phyloP scores from a whole-genome alignment of 2,329 filamentous ascomycete species.

The Incumbomyces delicatus region DNA sequence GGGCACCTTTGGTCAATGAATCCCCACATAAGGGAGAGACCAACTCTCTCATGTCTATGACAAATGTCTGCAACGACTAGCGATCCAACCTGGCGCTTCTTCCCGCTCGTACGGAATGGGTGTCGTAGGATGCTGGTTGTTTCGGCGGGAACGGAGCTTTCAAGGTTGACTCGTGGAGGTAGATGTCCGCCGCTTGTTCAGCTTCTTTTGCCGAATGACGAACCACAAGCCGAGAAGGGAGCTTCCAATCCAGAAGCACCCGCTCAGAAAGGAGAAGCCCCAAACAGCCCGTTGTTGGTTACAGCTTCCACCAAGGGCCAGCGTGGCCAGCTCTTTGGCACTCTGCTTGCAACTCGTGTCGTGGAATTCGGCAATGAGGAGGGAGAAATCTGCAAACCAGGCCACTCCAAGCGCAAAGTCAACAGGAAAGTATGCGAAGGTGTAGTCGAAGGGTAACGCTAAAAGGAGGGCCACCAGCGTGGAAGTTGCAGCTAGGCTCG shows the following conservation, averaged over 20 bases:
- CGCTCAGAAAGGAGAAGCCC: constrained; percentile 62
- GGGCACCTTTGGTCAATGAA: no score
- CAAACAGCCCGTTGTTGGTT: constrained; percentile 60
- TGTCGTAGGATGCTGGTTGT: no score
- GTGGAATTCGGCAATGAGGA: constrained; percentile 46
- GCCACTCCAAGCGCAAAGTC: constrained; percentile 59
- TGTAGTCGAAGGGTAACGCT: constrained; percentile 59
- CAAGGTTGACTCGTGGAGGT: no score
- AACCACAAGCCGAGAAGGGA: constrained; percentile 40
- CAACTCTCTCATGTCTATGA: no score
- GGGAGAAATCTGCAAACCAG: constrained; percentile 62
- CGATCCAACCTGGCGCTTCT: no score
- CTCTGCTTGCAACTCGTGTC: constrained; percentile 23
- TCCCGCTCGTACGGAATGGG: no score
- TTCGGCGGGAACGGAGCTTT: no score
- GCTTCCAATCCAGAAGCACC: constrained; percentile 60
- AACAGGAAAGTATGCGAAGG: constrained; percentile 60
- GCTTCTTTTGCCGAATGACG: constrained; percentile 12
- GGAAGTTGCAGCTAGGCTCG: constrained; percentile 59
- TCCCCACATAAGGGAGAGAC: no score
- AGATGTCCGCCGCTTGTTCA: neutral
- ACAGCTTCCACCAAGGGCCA: constrained; percentile 47
- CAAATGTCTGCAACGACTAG: no score
- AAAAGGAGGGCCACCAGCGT: constrained; percentile 60
- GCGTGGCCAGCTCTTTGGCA: constrained; percentile 49